These are phyloP conservation scores for Coemansia sp. DNA, from an alignment of 192 early-diverging fungal species.

Conservation along the genomic window DNA sequence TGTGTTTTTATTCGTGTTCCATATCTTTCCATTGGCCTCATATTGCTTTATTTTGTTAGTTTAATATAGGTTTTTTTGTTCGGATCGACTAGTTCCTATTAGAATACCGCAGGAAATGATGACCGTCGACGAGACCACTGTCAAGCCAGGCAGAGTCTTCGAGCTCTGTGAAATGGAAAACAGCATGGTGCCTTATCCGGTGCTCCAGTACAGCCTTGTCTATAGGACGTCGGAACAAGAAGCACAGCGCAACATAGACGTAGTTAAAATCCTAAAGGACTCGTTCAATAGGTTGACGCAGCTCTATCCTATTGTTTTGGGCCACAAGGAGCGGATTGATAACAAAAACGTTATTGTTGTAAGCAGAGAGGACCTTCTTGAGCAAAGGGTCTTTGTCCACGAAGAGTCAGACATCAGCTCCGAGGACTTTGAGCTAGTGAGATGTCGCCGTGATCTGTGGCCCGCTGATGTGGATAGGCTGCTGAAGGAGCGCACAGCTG, in stretches of 20 bases:
- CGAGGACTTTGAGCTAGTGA: slow-evolving; percentile 15
- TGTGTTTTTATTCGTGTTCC: not conserved
- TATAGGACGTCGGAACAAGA: not conserved
- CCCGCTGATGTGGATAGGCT: slow-evolving; percentile 1
- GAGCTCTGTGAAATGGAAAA: slow-evolving; percentile 20
- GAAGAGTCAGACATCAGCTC: slow-evolving; percentile 1
- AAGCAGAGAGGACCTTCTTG: slow-evolving; percentile 8
- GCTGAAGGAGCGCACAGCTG: slow-evolving; percentile 6
- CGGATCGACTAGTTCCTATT: not conserved
- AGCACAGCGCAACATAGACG: not conserved
- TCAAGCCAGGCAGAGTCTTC: not conserved
- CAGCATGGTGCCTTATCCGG: slow-evolving; percentile 18
- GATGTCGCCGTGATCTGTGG: slow-evolving; percentile 26
- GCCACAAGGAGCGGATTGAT: slow-evolving; percentile 7
- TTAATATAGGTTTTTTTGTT: not conserved
- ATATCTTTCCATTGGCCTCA: not conserved
- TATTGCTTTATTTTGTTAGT: not conserved
- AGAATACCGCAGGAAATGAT: not conserved
- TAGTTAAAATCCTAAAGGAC: not conserved
- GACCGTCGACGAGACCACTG: not conserved
- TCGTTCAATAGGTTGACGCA: slow-evolving; percentile 15
- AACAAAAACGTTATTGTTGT: slow-evolving; percentile 14
- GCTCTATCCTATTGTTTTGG: slow-evolving; percentile 19
- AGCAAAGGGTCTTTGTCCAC: slow-evolving; percentile 12
- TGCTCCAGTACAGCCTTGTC: slow-evolving; percentile 15